These are phyloP conservation scores for Acanthamoeba rhysodes DNA, from an alignment of 208 protist genomes.

Conservation along the genomic window DNA sequence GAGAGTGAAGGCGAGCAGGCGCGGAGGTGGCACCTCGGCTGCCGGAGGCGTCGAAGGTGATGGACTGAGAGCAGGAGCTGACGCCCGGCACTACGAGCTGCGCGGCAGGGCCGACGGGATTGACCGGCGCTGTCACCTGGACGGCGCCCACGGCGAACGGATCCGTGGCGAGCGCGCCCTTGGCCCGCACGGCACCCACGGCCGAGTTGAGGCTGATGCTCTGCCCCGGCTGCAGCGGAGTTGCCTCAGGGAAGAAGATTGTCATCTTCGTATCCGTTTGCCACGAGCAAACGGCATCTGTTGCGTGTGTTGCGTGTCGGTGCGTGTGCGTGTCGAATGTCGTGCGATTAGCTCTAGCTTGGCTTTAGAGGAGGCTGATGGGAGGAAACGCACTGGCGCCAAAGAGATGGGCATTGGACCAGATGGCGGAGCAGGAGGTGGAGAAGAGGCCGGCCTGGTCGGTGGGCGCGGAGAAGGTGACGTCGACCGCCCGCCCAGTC, in stretches of 20 bases:
- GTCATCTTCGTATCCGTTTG: background rate
- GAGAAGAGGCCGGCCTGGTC: background rate
- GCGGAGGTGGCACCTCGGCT: background rate
- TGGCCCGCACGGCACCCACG: background rate
- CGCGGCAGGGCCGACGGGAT: background rate
- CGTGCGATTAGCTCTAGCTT: background rate
- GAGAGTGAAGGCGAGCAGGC: too few relatives aligned
- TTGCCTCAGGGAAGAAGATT: background rate
- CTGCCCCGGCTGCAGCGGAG: background rate
- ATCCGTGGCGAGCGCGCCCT: background rate
- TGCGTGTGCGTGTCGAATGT: background rate
- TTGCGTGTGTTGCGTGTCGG: background rate
- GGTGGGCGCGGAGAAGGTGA: background rate
- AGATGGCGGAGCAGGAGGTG: background rate
- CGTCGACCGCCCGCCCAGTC: background rate
- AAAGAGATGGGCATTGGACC: background rate
- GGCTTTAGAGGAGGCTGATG: background rate
- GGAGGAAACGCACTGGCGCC: background rate
- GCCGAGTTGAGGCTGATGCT: background rate
- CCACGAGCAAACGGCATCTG: conserved; percentile 29
- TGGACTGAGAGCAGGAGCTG: background rate
- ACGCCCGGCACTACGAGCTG: background rate
- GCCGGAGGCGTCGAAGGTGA: background rate
- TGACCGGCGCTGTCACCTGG: background rate
- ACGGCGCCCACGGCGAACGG: background rate